Conservation (phyloP, 441 rosid species). For the Gossypium schwendimanii region DNA sequence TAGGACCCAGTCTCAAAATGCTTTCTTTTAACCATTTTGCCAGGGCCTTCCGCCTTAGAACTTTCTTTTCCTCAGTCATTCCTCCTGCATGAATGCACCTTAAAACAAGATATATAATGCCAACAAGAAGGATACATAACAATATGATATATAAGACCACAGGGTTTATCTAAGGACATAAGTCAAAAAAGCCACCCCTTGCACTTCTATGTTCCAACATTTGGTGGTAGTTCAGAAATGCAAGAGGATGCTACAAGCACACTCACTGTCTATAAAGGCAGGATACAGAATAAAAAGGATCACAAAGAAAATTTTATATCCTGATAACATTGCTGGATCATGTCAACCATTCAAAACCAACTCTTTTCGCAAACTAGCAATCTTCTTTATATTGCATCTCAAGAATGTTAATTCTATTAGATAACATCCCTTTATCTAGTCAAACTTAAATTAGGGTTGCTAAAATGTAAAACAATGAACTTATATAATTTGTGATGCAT, state of each 20-base stretch:
- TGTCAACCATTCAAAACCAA: neutral
- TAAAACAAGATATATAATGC: neutral
- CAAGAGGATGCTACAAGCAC: neutral
- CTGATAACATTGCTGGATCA: neutral
- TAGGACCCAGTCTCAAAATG: constrained; percentile 89
- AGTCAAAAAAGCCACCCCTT: neutral
- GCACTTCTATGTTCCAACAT: neutral
- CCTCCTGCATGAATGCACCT: constrained; percentile 52
- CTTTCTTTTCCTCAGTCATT: constrained; percentile 77
- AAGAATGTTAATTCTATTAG: neutral
- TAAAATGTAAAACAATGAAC: neutral
- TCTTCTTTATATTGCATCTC: neutral
- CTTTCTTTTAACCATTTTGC: constrained; percentile 95
- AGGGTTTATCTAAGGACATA: neutral
- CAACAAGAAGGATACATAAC: neutral
- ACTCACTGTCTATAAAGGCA: neutral
- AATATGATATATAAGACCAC: neutral
- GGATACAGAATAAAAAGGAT: neutral
- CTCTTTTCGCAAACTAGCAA: neutral
- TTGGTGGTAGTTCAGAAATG: neutral
- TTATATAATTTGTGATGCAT: neutral
- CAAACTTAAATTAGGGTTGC: neutral
- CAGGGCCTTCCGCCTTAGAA: constrained; percentile 53
- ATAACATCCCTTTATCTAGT: neutral
- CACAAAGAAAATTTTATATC: neutral